Evolutionary conservation across 768 basidiomycete genomes (phyloP).

Genomic region (Sarcodon sp.): DNA sequence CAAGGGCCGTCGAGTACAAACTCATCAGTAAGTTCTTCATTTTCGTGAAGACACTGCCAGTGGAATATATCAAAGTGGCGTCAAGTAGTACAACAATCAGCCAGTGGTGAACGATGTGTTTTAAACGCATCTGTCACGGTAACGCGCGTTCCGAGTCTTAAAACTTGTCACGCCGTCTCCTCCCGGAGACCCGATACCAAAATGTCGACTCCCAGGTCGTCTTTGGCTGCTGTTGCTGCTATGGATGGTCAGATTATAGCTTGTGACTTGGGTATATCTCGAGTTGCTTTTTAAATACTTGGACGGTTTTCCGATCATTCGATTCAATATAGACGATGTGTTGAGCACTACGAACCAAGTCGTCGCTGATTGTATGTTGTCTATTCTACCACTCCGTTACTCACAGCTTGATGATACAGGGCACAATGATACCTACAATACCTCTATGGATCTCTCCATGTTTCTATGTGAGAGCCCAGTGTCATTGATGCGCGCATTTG

Average conservation of each 20-base stretch:
- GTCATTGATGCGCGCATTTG: neutral
- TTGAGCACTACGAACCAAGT: slow-evolving; percentile 46
- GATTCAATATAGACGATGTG: slow-evolving; percentile 60
- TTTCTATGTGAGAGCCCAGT: slow-evolving; percentile 42
- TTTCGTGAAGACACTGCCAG: too few species aligned
- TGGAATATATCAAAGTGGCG: too few species aligned
- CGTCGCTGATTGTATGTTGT: slow-evolving; percentile 40
- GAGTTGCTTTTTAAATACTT: neutral
- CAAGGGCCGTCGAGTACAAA: too few species aligned
- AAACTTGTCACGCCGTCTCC: too few species aligned
- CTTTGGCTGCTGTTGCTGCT: neutral
- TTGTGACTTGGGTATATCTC: neutral
- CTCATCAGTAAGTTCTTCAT: too few species aligned
- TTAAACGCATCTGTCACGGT: too few species aligned
- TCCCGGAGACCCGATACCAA: neutral
- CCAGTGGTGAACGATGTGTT: too few species aligned
- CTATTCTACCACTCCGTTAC: slow-evolving; percentile 1
- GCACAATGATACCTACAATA: slow-evolving; percentile 52
- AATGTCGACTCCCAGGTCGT: neutral
- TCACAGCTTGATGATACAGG: slow-evolving; percentile 24
- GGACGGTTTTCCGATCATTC: slow-evolving; percentile 28
- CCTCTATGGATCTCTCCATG: slow-evolving; percentile 37
- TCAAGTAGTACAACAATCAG: too few species aligned
- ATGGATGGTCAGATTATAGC: neutral
- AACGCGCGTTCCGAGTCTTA: too few species aligned